A percentile compares a stretch with the other conserved stretches of the same genome.
Conservation (phyloP, 305 asterid species). For the Fraxinus sp. region DNA sequence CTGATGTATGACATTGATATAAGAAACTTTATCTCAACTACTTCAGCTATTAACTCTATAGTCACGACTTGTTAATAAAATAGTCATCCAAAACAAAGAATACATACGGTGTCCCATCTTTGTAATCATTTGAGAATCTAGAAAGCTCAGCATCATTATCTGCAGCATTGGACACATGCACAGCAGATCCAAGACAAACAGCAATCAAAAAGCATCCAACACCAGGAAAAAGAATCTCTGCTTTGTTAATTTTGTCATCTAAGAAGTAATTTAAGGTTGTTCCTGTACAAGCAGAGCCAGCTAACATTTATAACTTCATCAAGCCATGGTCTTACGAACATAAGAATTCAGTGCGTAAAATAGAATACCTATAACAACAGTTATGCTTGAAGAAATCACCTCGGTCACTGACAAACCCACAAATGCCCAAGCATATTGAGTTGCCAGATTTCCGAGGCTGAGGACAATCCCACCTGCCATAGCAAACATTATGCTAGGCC, state of each 20-base stretch:
- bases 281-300: conserved; percentile 22
- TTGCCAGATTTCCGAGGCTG: conserved; percentile 78
- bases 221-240: conserved; percentile 50
- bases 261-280: conserved; percentile 44
- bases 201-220: conserved; percentile 57
- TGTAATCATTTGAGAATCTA: conserved; percentile 19
- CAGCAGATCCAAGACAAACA: conserved; percentile 48
- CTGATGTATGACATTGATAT: neutral
- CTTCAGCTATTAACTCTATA: neutral
- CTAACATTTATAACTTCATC: neutral
- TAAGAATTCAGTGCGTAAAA: neutral
- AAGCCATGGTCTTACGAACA: neutral
- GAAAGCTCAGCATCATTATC: conserved; percentile 42
- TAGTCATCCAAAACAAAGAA: neutral
- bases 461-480: conserved; percentile 87
- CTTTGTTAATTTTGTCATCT: conserved; percentile 47
- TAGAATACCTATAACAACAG: conserved; percentile 77
- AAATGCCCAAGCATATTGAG: conserved; percentile 89
- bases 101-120: conserved; percentile 28
- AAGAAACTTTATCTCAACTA: neutral
- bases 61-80: neutral
- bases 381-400: conserved; percentile 72
- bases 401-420: conserved; percentile 88
- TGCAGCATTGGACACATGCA: conserved; percentile 45
- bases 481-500: conserved; percentile 74